phyloP scores from a whole-genome alignment of 2,329 filamentous ascomycete species.

The Colletotrichum cordylinicola region DNA sequence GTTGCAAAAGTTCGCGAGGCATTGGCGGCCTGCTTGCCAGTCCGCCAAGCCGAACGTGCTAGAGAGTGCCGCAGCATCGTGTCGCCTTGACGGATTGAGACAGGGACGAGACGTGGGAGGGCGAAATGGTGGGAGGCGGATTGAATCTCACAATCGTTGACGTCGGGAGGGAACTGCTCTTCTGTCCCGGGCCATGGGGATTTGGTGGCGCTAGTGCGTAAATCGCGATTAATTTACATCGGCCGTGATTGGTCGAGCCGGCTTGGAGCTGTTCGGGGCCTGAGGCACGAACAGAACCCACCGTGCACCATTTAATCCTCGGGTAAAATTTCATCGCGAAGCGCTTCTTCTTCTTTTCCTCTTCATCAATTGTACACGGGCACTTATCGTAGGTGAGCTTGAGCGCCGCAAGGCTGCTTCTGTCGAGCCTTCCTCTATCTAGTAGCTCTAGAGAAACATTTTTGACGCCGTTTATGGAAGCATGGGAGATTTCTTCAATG shows the following conservation, averaged over 20 bases:
- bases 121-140: slow-evolving; percentile 31
- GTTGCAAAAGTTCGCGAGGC: slow-evolving; percentile 83
- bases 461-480: slow-evolving; percentile 74
- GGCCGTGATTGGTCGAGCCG: slow-evolving; percentile 43
- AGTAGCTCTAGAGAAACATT: slow-evolving; percentile 65
- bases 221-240: slow-evolving; percentile 49
- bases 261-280: slow-evolving; percentile 31
- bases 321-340: slow-evolving; percentile 18
- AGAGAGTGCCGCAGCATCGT: slow-evolving; percentile 74
- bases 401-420: slow-evolving; percentile 50
- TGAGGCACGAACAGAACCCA: slow-evolving; percentile 34
- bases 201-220: slow-evolving; percentile 43
- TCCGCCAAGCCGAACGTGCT: slow-evolving; percentile 72
- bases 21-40: slow-evolving; percentile 61
- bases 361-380: slow-evolving; percentile 67
- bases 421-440: slow-evolving; percentile 76
- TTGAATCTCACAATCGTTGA: slow-evolving; percentile 44
- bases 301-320: slow-evolving; percentile 2
- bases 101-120: slow-evolving; percentile 39
- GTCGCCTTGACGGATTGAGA: slow-evolving; percentile 60
- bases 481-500: slow-evolving; percentile 69
- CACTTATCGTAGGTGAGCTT: slow-evolving; percentile 78
- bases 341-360: slow-evolving; percentile 43
- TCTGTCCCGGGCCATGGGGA: slow-evolving; percentile 32
- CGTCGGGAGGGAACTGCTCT: slow-evolving; percentile 42